These are phyloP conservation scores for Thielaviopsis ethacetica DNA, from an alignment of 2,329 filamentous ascomycete genomes.

Conservation along the genomic window DNA sequence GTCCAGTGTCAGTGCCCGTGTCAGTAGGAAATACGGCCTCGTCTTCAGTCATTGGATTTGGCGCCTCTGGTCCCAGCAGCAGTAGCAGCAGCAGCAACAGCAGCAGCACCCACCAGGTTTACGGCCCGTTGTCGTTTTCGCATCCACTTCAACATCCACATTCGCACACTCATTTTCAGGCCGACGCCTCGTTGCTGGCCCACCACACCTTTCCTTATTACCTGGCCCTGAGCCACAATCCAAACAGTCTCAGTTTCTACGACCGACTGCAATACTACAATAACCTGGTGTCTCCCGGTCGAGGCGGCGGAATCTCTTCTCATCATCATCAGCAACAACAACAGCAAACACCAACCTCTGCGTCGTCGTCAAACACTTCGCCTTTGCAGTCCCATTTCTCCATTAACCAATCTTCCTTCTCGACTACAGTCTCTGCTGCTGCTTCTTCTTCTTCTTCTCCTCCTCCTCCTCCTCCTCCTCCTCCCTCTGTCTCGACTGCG, in stretches of 20 bases:
- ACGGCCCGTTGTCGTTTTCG: constrained; percentile 1
- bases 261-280: constrained; percentile 50
- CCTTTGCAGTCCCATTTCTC: background rate
- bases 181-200: constrained; percentile 21
- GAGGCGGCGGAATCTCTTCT: constrained; percentile 36
- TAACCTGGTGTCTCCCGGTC: constrained; percentile 42
- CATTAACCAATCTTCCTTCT: background rate
- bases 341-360: constrained; percentile 13
- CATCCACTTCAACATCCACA: background rate
- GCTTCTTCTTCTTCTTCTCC: background rate
- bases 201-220: constrained; percentile 39
- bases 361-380: background rate
- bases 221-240: constrained; percentile 34
- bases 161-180: background rate
- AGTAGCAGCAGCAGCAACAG: background rate
- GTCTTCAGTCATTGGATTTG: constrained; percentile 3
- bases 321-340: constrained; percentile 17
- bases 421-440: background rate
- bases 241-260: constrained; percentile 43
- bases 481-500: background rate
- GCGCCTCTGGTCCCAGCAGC: constrained; percentile 3
- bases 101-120: background rate
- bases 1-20: constrained; percentile 5
- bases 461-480: no score
- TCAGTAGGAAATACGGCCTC: background rate